Conservation (phyloP, 106 monocot species). For the Dendrobium nobile region DNA sequence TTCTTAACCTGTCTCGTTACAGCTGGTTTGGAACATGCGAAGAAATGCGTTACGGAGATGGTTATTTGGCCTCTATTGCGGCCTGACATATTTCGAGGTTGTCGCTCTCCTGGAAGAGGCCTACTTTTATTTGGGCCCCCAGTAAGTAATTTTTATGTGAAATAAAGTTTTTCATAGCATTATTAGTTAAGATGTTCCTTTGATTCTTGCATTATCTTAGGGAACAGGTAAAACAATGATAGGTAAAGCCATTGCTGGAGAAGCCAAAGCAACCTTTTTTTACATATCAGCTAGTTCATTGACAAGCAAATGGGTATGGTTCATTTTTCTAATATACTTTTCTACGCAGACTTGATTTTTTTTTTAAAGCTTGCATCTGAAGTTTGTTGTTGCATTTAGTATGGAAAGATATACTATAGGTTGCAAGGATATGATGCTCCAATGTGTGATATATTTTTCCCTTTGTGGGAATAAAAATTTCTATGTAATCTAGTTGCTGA, state of each 20-base stretch:
- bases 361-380: neutral
- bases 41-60: slow-evolving; percentile 99
- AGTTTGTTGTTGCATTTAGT: neutral
- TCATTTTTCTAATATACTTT: slow-evolving; percentile 2
- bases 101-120: slow-evolving; percentile 90
- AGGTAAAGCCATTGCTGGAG: slow-evolving; percentile 98
- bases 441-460: neutral
- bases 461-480: neutral
- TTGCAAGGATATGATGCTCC: neutral
- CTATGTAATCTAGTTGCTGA: neutral
- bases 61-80: slow-evolving; percentile 98
- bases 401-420: neutral
- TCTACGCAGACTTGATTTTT: neutral
- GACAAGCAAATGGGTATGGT: slow-evolving; percentile 93
- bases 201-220: slow-evolving; percentile 23
- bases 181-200: slow-evolving; percentile 8
- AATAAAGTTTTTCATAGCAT: neutral
- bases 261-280: slow-evolving; percentile 98
- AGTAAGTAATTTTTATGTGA: slow-evolving; percentile 37
- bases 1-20: slow-evolving; percentile 11
- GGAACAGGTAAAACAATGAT: slow-evolving; percentile 99
- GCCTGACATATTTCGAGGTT: slow-evolving; percentile 94
- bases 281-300: slow-evolving; percentile 97
- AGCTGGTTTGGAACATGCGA: slow-evolving; percentile 99
- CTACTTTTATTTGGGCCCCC: slow-evolving; percentile 95